Base-by-base conservation (phyloP, 2,329 filamentous ascomycete genomes). In the Colletotrichum camelliae region DNA sequence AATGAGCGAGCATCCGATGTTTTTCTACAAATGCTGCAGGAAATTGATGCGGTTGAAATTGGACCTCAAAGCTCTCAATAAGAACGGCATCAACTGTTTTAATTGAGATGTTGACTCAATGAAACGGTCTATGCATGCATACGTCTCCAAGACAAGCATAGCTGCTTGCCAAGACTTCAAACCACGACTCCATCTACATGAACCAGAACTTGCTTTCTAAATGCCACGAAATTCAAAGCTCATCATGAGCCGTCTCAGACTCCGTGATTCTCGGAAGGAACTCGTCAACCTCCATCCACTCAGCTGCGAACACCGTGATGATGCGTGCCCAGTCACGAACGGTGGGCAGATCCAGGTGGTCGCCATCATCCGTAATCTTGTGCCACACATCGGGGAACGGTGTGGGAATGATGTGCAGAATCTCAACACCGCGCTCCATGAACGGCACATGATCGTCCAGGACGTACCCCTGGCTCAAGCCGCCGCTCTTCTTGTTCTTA, bases 371-470 rank as follows among this genome's bases (percentile, higher is more conserved):
- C 0, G 93, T 87, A 80, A 96, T 92, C 2, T 89, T 93, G 85
- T 99, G 97, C 97, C 97, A 99, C 2, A 97, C 94, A 0, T 79
- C 61, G 1, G 96, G 96, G 82, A 98, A 98, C 0, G 93, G 93
- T 5, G 88, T 89, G 0, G 96, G 95, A 73, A 99, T 98, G 31
- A 99, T 84, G 85, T 99, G 97, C 74, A 99, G 84, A 18, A 98
- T 89, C 33, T 97, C 93, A 0, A 98, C 96, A 2, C 97, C 97
- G 43, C 95, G 91, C 43, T 87, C 87, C 89, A 98, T 92, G 80
- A 99, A 99, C 1, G 97, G 97, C 7, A 98, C 84, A 83, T 99
- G 97, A 81, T 99, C 97, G 82, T 99, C 97, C 77, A 93, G 89
- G 12, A 98, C 91, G 75, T 84, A 92, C 61, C 83, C 88, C 70